Evolutionary conservation across 129 eudicot genomes (phyloP).

Genomic region (Mikania micrantha): DNA sequence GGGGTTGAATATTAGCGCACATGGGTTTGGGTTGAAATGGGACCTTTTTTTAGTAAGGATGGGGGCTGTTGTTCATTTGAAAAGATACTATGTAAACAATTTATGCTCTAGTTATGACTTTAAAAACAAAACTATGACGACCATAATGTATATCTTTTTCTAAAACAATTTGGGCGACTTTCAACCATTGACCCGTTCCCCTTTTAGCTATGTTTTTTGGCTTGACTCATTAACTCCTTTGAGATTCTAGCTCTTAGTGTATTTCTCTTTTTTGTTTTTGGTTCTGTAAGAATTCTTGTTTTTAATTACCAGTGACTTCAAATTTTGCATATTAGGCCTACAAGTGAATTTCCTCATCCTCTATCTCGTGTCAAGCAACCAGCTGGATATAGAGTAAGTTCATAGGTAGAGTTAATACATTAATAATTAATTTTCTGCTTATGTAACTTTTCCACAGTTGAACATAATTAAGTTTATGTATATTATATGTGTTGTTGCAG

Average conservation of each 20-base stretch:
- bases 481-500: conserved; percentile 52
- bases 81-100: background rate
- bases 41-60: background rate
- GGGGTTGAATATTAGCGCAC: background rate
- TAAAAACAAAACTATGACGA: background rate
- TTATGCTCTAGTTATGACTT: background rate
- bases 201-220: background rate
- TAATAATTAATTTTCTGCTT: background rate
- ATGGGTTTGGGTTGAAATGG: background rate
- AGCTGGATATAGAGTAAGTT: conserved; percentile 94
- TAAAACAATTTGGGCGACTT: background rate
- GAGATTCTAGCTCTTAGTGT: background rate
- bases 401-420: conserved; percentile 5
- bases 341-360: conserved; percentile 98
- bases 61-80: background rate
- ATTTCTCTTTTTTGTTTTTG: background rate
- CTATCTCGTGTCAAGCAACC: conserved; percentile 97
- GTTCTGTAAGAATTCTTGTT: background rate
- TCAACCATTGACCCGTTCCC: background rate
- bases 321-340: conserved; percentile 65
- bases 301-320: background rate
- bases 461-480: background rate
- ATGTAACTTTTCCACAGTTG: background rate
- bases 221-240: background rate
- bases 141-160: background rate